Evolutionary conservation across 768 basidiomycete genomes (phyloP), one percentile per base, ranked within the genome.

Genomic region (Phallus indusiatus): DNA sequence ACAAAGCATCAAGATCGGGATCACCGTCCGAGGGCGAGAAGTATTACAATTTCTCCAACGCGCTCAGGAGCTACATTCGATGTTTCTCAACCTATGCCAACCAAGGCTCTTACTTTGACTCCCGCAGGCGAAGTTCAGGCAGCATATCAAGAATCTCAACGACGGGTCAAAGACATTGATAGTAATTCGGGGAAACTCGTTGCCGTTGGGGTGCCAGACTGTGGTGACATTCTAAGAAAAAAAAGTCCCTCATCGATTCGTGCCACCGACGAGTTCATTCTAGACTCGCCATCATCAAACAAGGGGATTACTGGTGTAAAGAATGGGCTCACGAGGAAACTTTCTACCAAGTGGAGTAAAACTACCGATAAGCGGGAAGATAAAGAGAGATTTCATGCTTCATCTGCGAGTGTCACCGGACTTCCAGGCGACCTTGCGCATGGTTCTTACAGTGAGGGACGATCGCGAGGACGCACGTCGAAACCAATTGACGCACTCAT

Each of bases 131-230:
- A 59, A 24, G 33, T 59, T 34, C 57, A 33, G 22, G 57, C 47
- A 20, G 57, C 57, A 5, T 59, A 59, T 48, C 36, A 51, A 51
- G 57, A 59, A 36, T 59, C 57, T 1, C 57, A 59, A 33, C 57
- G 34, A 17, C 33, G 48, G 12, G 22, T 11, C 21, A 51, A 4
- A 20, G 18, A 22, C 34, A 24, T 36, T 24, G 22, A 50, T 28
- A n/a, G 14, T 3, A 36, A 14, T 16, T 53, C 57, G 37, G 57
- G 57, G 8, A 52, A 50, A 17, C 17, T 59, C 14, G 20, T 59
- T 16, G 57, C 57, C 7, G 49, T 59, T 42, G 57, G 57, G 6
- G 21, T 48, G 9, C 47, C 47, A 8, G 56, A 51, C 24, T 33
- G 35, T 51, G 17, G n/a, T 9, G 20, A 10, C 18, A 33, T 18